These are phyloP conservation scores for Globisporangium rhizosaccharum DNA, from an alignment of 352 stramenopile species.

Conservation along the genomic window DNA sequence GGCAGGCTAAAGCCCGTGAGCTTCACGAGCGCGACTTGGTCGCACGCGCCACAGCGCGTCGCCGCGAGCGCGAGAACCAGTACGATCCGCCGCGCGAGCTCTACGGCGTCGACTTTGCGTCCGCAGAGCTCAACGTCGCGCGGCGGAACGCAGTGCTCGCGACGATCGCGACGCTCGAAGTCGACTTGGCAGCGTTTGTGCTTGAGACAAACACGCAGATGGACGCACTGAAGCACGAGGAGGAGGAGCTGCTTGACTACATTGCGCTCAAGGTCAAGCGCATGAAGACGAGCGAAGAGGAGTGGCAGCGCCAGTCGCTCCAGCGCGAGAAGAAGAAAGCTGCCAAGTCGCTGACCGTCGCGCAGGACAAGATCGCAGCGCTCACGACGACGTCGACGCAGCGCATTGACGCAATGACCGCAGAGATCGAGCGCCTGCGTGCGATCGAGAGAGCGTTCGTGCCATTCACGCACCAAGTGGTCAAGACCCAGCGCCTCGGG, in stretches of 20 bases:
- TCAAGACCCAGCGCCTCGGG: conserved; percentile 38
- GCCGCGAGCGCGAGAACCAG: conserved; percentile 29
- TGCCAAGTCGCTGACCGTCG: conserved; percentile 45
- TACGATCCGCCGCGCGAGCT: conserved; percentile 30
- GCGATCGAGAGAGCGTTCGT: conserved; percentile 69
- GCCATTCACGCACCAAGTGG: conserved; percentile 70
- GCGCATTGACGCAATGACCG: conserved; percentile 56
- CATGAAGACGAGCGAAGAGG: conserved; percentile 69
- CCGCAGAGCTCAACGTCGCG: conserved; percentile 54
- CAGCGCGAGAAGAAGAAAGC: conserved; percentile 82
- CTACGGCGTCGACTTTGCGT: conserved; percentile 63
- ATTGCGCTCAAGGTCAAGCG: conserved; percentile 70
- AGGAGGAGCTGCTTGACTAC: conserved; percentile 67
- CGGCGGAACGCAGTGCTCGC: conserved; percentile 52
- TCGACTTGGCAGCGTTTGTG: conserved; percentile 53
- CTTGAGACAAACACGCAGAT: conserved; percentile 61
- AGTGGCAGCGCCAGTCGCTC: conserved; percentile 79
- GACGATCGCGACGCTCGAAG: conserved; percentile 37
- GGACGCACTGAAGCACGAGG: conserved; percentile 49
- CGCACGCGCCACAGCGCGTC: conserved; percentile 21
- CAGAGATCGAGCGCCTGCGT: conserved; percentile 54
- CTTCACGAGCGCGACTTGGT: conserved; percentile 41
- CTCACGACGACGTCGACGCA: conserved; percentile 42
- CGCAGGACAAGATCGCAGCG: conserved; percentile 41
- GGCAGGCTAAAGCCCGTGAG: conserved; percentile 29